These are phyloP conservation scores for Zhuliangozyma blackwelliae DNA, from an alignment of 1,139 yeast genomes.

Conservation along the genomic window DNA sequence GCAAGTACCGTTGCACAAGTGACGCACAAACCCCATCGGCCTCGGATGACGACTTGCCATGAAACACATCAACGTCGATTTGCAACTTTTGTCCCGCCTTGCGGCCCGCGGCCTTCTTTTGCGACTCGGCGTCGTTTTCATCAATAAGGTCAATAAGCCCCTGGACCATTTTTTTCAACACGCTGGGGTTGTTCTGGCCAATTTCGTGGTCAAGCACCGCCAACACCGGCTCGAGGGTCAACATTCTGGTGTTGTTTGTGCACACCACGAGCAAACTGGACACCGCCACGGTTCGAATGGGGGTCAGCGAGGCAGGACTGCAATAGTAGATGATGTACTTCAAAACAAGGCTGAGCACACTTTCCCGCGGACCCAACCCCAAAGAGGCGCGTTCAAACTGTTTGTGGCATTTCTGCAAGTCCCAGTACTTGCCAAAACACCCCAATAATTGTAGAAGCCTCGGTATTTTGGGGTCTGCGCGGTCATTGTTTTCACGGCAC, in stretches of 20 bases:
- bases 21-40: constrained; percentile 74
- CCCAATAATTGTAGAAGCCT: constrained; percentile 63
- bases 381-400: constrained; percentile 36
- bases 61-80: constrained; percentile 49
- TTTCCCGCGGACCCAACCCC: constrained; percentile 48
- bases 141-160: constrained; percentile 54
- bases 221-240: constrained; percentile 51
- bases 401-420: constrained; percentile 44
- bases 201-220: constrained; percentile 52
- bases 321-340: constrained; percentile 55
- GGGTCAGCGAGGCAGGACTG: constrained; percentile 16
- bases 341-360: constrained; percentile 52
- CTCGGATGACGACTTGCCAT: constrained; percentile 40
- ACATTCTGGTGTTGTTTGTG: constrained; percentile 56
- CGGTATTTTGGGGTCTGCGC: constrained; percentile 44
- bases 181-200: constrained; percentile 13
- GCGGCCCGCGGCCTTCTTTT: constrained; percentile 26
- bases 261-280: constrained; percentile 57
- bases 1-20: constrained; percentile 59
- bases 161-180: constrained; percentile 31
- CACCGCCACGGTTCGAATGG: constrained; percentile 44
- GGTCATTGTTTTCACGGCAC: constrained; percentile 24
- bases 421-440: constrained; percentile 63
- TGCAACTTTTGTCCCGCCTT: no score
- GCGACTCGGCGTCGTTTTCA: constrained; percentile 35